phyloP scores from a whole-genome alignment of 2,329 filamentous ascomycete species.

The Xylaria sp. region DNA sequence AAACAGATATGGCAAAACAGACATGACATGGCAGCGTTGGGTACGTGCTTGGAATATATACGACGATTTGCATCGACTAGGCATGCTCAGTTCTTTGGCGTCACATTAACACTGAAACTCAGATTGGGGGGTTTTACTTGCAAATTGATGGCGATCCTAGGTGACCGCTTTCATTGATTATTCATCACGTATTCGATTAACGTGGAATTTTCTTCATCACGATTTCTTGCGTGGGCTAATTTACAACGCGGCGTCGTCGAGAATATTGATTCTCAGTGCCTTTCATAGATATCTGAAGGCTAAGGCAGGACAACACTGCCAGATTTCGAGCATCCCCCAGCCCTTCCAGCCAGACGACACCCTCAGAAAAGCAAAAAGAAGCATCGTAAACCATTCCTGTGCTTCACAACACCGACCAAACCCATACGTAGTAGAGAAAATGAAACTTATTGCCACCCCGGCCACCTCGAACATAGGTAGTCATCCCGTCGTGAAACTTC shows the following conservation, averaged over 20 bases:
- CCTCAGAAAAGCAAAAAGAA: conserved; percentile 45
- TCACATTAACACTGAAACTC: background rate
- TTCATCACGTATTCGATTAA: conserved; percentile 15
- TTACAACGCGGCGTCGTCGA: conserved; percentile 43
- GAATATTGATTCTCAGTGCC: conserved; percentile 31
- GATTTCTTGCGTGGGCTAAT: conserved; percentile 38
- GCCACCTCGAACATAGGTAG: conserved; percentile 33
- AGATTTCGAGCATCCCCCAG: conserved; percentile 34
- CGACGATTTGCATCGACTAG: background rate
- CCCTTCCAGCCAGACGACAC: conserved; percentile 39
- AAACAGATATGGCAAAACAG: background rate
- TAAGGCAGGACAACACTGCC: conserved; percentile 33
- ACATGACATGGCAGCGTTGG: background rate
- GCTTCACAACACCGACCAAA: conserved; percentile 49
- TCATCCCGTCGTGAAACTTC: conserved; percentile 47
- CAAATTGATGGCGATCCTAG: background rate
- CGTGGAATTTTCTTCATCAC: conserved; percentile 23
- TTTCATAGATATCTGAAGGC: conserved; percentile 30
- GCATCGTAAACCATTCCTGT: conserved; percentile 48
- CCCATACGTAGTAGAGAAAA: conserved; percentile 49
- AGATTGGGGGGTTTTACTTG: background rate
- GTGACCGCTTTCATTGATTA: conserved; percentile 3
- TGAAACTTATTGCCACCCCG: conserved; percentile 43
- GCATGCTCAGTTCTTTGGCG: background rate
- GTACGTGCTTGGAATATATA: background rate